Conservation (phyloP, 495 filamentous ascomycete species). For the Delitschia confertaspora region DNA sequence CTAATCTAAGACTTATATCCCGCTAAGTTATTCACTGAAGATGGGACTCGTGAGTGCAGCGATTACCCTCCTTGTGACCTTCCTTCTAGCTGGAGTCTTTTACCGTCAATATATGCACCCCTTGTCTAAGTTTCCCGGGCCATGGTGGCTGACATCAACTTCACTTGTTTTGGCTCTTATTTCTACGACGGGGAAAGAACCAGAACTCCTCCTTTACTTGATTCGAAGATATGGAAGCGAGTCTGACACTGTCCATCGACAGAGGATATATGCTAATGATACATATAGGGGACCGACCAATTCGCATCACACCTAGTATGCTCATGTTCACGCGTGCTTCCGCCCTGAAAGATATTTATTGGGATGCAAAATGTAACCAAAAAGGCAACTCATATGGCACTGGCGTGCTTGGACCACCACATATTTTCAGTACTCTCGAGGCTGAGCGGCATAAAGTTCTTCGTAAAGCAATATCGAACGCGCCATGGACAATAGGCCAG, state of each 20-base stretch:
- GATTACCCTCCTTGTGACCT: no score
- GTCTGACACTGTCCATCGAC: background rate
- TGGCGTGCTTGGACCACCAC: slow-evolving; percentile 9
- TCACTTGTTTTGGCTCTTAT: slow-evolving; percentile 8
- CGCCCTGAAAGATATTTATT: slow-evolving; percentile 19
- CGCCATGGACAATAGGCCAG: slow-evolving; percentile 20
- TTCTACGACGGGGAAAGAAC: slow-evolving; percentile 10
- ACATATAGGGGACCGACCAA: slow-evolving; percentile 7
- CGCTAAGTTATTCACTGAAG: no score
- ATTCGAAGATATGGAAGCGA: slow-evolving; percentile 14
- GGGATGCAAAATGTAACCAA: slow-evolving; percentile 12
- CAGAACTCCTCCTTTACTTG: slow-evolving; percentile 16
- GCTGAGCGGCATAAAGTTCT: slow-evolving; percentile 9
- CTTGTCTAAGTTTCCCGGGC: slow-evolving; percentile 16
- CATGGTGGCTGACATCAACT: slow-evolving; percentile 14
- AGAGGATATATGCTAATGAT: background rate
- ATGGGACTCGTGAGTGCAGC: no score
- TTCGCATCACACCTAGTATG: slow-evolving; percentile 17
- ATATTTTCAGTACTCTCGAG: slow-evolving; percentile 14
- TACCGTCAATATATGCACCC: slow-evolving; percentile 15
- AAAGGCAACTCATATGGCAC: slow-evolving; percentile 6
- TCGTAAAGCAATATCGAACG: slow-evolving; percentile 16
- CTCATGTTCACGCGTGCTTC: slow-evolving; percentile 14
- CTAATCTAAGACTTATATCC: no score
- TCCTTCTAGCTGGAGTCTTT: no score